Evolutionary conservation across 306 rosid genomes (phyloP), one percentile per base, ranked within the genome.

Genomic region (Canavalia ensiformis): DNA sequence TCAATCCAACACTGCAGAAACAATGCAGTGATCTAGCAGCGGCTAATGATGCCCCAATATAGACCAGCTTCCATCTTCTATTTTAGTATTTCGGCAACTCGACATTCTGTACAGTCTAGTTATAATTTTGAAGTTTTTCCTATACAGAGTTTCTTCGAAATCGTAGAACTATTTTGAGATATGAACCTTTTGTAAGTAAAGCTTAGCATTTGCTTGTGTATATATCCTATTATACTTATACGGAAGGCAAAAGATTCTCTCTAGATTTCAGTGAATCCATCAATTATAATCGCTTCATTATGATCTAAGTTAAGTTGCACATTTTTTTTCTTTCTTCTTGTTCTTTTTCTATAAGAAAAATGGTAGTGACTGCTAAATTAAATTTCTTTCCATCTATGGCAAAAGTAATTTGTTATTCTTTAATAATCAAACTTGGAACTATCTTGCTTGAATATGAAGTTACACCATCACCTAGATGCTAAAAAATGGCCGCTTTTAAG

Each of bases 1-100:
- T 52, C 5, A 88, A 69, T 86, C 90, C 97, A 35, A 31, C 85
- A 52, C 35, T 83, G 7, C 88, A 87, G 82, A 90, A 41, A 88
- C 94, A 87, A 52, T 31, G 81, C 75, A 81, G 89, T 39, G 82
- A 88, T 73, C 12, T 82, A 77, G 69, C 78, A 63, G 74, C 44
- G 10, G 69, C 75, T 56, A 70, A 59, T 37, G 66, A 78, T 63
- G 76, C 72, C 4, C 84, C 77, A 18, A 13, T 66, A 50, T 84
- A 86, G 82, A 74, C 9, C 55, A 59, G 3, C n/a, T 18, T 51
- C 29, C 11, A 25, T 70, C 31, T 66, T 63, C 33, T 67, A 74
- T 34, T 67, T 12, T 8, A 45, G 62, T 54, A 39, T 50, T 56
- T 59, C 33, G 44, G 50, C 39, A 39, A 64, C 30, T 54, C 28